A percentile compares a stretch with the other conserved stretches of the same genome.
phyloP scores from a whole-genome alignment of 208 protist species.

The Acanthamoeba healyi region DNA sequence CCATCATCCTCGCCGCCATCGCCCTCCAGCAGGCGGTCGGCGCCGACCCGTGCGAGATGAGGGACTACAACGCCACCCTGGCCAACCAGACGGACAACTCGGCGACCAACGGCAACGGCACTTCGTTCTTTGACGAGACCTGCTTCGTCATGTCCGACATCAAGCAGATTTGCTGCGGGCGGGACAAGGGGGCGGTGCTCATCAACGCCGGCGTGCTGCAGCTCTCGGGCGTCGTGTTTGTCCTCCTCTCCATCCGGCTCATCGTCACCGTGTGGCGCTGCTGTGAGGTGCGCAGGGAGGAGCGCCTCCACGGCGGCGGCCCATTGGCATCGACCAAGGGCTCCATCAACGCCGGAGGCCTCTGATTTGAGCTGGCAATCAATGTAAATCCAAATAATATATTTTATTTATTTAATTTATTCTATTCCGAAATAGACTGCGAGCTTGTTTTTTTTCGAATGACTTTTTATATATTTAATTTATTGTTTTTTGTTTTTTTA shows the following conservation, averaged over 20 bases:
- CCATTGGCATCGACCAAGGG: not conserved
- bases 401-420: not conserved
- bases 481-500: not conserved
- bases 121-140: not conserved
- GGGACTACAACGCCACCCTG: conserved; percentile 2
- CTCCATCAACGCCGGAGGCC: conserved; percentile 10
- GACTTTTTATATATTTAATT: not conserved
- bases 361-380: not conserved
- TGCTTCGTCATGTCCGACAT: not conserved
- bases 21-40: not conserved
- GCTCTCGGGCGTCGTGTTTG: conserved; percentile 26
- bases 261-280: not conserved
- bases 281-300: not conserved
- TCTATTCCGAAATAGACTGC: too few species aligned
- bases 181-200: conserved; percentile 22
- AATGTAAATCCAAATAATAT: not conserved
- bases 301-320: not conserved
- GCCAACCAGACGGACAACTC: not conserved
- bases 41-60: conserved; percentile 14
- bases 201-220: conserved; percentile 70
- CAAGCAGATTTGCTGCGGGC: conserved; percentile 28
- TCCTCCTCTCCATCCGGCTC: not conserved
- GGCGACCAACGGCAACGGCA: not conserved
- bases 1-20: conserved; percentile 35
- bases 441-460: too few species aligned